A percentile compares a stretch with the other conserved stretches of the same genome.
Evolutionary conservation across 345 rosid genomes (phyloP).

Genomic region (Draba incana): DNA sequence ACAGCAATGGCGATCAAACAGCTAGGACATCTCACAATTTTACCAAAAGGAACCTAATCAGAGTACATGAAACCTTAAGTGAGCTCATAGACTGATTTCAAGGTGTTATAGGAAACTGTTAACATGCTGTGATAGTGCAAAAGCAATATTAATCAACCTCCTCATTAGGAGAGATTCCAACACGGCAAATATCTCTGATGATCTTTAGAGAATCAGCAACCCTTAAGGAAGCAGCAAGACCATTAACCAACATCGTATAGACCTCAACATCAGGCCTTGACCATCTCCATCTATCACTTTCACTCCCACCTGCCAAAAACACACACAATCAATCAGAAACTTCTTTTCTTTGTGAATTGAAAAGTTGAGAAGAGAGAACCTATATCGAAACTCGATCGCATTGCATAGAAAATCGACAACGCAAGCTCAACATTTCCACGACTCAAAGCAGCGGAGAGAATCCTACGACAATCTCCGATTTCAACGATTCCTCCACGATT

Average conservation of each 20-base stretch:
- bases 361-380: conserved; percentile 44
- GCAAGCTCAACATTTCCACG: conserved; percentile 79
- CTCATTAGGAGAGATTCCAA: conserved; percentile 83
- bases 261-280: conserved; percentile 77
- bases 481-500: conserved; percentile 50
- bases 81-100: background rate
- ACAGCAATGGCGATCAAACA: conserved; percentile 81
- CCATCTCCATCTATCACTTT: conserved; percentile 87
- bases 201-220: conserved; percentile 82
- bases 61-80: background rate
- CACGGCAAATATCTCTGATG: conserved; percentile 72
- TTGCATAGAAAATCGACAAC: conserved; percentile 78
- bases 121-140: no score
- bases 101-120: no score
- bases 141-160: conserved; percentile 39
- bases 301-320: conserved; percentile 52
- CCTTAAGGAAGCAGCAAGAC: conserved; percentile 75
- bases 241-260: conserved; percentile 61
- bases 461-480: conserved; percentile 56
- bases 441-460: conserved; percentile 64
- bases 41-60: conserved; percentile 82
- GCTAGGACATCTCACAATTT: conserved; percentile 87
- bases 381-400: conserved; percentile 85
- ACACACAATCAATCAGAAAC: background rate
- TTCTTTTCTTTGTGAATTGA: background rate